A percentile compares a stretch with the other conserved stretches of the same genome.
Conservation (phyloP, 2,329 filamentous ascomycete genomes). For the Drechslerella coelobrocha region DNA sequence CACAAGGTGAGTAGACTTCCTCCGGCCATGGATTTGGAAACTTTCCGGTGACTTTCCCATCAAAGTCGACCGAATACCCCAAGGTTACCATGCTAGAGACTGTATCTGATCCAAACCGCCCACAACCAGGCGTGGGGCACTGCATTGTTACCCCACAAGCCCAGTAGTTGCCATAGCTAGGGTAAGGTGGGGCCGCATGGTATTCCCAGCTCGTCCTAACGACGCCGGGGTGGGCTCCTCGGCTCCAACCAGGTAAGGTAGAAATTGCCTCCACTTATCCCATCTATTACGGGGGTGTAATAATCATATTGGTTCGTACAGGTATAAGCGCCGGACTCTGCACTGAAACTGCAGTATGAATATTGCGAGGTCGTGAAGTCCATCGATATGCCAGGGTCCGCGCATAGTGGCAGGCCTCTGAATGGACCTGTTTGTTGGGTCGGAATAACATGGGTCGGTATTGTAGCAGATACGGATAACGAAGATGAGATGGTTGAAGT, state of each 20-base stretch:
- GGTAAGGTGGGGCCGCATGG: not conserved
- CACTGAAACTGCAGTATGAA: not conserved
- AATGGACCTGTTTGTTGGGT: not conserved
- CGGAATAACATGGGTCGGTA: not conserved
- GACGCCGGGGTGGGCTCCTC: not conserved
- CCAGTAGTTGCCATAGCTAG: constrained; percentile 1
- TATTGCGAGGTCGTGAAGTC: not conserved
- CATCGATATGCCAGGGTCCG: not conserved
- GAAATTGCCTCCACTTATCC: not conserved
- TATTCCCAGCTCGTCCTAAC: not conserved
- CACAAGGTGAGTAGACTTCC: not conserved
- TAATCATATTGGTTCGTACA: not conserved
- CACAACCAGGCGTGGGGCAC: not conserved
- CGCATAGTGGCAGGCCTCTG: not conserved
- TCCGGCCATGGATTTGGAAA: not conserved
- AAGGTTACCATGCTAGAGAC: not conserved
- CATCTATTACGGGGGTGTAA: not conserved
- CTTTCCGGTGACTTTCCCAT: not conserved
- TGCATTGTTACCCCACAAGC: not conserved
- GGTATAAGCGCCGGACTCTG: not conserved
- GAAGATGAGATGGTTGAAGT: not conserved
- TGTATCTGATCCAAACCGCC: not conserved
- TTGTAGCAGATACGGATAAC: not conserved
- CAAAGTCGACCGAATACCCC: not conserved
- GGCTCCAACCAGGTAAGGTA: not conserved